A percentile compares a stretch with the other conserved stretches of the same genome.
phyloP scores from a whole-genome alignment of 1,284 basidiomycete species.

The Ceratobasidium sp. region DNA sequence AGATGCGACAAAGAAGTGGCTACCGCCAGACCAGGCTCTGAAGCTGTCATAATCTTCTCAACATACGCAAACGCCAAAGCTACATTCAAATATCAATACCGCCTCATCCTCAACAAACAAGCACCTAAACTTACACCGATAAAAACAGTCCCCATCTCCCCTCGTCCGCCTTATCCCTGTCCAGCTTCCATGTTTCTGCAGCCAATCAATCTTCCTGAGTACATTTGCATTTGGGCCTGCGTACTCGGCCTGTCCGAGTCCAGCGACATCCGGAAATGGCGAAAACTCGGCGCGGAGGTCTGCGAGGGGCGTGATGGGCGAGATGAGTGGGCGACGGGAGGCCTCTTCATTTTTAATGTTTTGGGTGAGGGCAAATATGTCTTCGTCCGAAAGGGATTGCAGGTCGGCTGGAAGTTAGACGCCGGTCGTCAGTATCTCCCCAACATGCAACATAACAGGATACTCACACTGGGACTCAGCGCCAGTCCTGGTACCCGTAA shows the following conservation, averaged over 20 bases:
- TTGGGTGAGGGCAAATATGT: conserved; percentile 44
- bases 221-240: conserved; percentile 65
- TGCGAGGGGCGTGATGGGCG: conserved; percentile 27
- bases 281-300: conserved; percentile 33
- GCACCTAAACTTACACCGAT: conserved; percentile 61
- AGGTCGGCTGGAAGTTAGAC: not conserved
- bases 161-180: conserved; percentile 71
- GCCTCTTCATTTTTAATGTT: conserved; percentile 45
- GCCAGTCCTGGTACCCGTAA: not conserved
- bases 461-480: conserved; percentile 16
- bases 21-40: conserved; percentile 61
- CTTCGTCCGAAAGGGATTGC: conserved; percentile 42
- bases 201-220: conserved; percentile 71
- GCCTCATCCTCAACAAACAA: not conserved
- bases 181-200: conserved; percentile 66
- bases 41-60: conserved; percentile 63
- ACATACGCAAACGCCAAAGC: conserved; percentile 77
- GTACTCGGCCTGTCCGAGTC: conserved; percentile 63
- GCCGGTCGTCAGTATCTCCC: not conserved
- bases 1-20: conserved; percentile 65
- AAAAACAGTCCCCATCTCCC: conserved; percentile 82
- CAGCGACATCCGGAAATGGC: conserved; percentile 1
- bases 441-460: not conserved
- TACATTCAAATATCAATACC: conserved; percentile 50
- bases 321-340: conserved; percentile 26